Conservation (phyloP, 2,329 filamentous ascomycete genomes). For the Xylaria sp. region DNA sequence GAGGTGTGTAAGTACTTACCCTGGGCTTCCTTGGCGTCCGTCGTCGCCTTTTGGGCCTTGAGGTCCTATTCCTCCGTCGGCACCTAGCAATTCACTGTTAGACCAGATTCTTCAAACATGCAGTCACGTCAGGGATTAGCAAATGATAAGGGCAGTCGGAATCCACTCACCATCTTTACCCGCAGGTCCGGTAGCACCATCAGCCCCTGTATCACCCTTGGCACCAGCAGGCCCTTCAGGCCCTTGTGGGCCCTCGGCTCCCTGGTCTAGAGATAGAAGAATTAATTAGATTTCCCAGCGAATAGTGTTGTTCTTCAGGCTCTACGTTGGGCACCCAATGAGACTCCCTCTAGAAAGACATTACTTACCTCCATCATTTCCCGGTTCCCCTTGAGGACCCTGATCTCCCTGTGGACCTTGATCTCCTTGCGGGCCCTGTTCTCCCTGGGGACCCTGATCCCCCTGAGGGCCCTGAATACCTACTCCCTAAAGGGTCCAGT, state of each 20-base stretch:
- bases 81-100: too few species aligned
- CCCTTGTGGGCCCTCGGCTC: not conserved
- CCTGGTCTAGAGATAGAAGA: not conserved
- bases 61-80: too few species aligned
- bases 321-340: not conserved
- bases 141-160: not conserved
- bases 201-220: not conserved
- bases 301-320: not conserved
- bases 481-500: not conserved
- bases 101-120: not conserved
- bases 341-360: too few species aligned
- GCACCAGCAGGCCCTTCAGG: not conserved
- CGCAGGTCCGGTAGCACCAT: not conserved
- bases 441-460: not conserved
- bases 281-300: not conserved
- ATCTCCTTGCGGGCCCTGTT: not conserved
- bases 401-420: slow-evolving; percentile 2
- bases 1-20: too few species aligned
- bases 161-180: not conserved
- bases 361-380: not conserved
- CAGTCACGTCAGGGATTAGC: not conserved
- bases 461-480: not conserved
- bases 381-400: slow-evolving; percentile 1
- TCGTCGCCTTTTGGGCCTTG: too few species aligned
- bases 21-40: too few species aligned